Evolutionary conservation across 257 asterid genomes (phyloP).

Genomic region (Schizonepeta tenuifolia): DNA sequence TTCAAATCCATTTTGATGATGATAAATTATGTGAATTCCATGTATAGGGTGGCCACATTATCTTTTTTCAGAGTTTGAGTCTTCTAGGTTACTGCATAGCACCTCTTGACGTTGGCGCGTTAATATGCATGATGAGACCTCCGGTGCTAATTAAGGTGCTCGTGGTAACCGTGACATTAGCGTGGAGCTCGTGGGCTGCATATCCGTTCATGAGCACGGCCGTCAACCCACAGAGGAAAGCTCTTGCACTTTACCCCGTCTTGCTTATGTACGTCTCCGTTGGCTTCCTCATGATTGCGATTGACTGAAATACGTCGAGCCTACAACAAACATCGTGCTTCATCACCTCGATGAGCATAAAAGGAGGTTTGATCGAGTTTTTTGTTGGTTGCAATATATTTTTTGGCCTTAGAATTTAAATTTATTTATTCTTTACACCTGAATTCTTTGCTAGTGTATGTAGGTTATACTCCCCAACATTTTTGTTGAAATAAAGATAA

Average conservation of each 20-base stretch:
- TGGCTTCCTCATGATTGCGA: constrained; percentile 87
- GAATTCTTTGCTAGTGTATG: constrained; percentile 14
- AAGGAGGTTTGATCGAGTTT: too few species aligned
- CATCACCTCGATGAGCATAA: too few species aligned
- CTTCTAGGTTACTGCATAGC: constrained; percentile 94
- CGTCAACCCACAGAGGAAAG: constrained; percentile 79
- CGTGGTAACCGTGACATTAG: constrained; percentile 71
- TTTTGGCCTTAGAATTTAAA: too few species aligned
- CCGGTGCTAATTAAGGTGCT: constrained; percentile 68
- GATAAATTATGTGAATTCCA: not conserved
- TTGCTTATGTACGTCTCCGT: constrained; percentile 88
- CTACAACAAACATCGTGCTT: too few species aligned
- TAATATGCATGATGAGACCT: constrained; percentile 71
- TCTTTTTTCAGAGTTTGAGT: constrained; percentile 96
- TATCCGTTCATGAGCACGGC: constrained; percentile 95
- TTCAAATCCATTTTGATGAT: not conserved
- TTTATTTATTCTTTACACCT: not conserved
- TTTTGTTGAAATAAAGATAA: not conserved
- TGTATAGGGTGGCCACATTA: constrained; percentile 84
- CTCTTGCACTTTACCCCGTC: constrained; percentile 92
- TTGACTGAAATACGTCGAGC: constrained; percentile 41
- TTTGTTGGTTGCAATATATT: too few species aligned
- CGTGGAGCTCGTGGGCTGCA: constrained; percentile 99
- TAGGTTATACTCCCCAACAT: not conserved
- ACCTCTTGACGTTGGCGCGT: constrained; percentile 83